A percentile compares a stretch with the other conserved stretches of the same genome.
phyloP scores from a whole-genome alignment of 805 yeast species.

The Myxozyma vanderwaltii region DNA sequence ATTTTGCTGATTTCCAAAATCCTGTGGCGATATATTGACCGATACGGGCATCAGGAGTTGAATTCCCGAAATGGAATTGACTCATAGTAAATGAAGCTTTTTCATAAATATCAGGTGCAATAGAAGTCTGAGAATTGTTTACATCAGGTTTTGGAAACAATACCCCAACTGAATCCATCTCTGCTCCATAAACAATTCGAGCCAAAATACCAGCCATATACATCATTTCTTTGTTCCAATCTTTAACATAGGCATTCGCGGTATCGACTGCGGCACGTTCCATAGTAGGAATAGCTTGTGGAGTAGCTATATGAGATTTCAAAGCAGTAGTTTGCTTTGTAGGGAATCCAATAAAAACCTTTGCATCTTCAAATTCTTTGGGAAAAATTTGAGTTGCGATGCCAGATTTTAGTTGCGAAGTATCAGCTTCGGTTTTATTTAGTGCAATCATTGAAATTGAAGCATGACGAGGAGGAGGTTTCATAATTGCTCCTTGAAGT shows the following conservation, averaged over 20 bases:
- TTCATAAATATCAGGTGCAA: constrained; percentile 9
- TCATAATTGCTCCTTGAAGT: constrained; percentile 45
- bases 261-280: constrained; percentile 48
- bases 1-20: constrained; percentile 42
- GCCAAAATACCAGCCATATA: constrained; percentile 45
- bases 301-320: constrained; percentile 44
- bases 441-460: constrained; percentile 41
- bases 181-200: constrained; percentile 44
- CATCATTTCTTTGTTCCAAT: constrained; percentile 47
- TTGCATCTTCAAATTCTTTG: constrained; percentile 42
- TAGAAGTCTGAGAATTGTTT: neutral
- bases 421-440: constrained; percentile 38
- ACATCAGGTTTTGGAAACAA: constrained; percentile 8
- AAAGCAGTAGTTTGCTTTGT: constrained; percentile 47
- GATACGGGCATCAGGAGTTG: constrained; percentile 45
- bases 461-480: constrained; percentile 46
- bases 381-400: constrained; percentile 45
- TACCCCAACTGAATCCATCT: constrained; percentile 34
- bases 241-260: constrained; percentile 46
- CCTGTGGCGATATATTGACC: constrained; percentile 44
- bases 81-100: constrained; percentile 39
- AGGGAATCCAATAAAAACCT: constrained; percentile 47
- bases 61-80: constrained; percentile 40
- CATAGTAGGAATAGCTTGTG: constrained; percentile 49
- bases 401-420: constrained; percentile 41